Evolutionary conservation across 2,329 filamentous ascomycete species (phyloP).

Genomic region (Ilyonectria robusta): DNA sequence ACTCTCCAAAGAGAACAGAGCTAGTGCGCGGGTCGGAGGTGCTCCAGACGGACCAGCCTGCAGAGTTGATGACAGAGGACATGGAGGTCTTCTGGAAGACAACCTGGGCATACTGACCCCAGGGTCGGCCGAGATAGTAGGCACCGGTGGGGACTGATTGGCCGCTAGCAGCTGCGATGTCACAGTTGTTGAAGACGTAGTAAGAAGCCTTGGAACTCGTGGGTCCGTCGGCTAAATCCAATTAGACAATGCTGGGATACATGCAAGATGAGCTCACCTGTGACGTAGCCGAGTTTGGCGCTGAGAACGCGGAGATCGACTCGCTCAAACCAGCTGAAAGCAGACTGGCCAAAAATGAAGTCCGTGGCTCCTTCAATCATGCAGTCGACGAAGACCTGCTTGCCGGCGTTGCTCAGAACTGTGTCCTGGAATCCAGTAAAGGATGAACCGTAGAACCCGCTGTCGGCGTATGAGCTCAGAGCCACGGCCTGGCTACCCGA

Average conservation of each 20-base stretch:
- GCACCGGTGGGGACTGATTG: slow-evolving; percentile 55
- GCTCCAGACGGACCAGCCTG: slow-evolving; percentile 73
- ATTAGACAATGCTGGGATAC: accelerated
- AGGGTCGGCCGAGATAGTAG: slow-evolving; percentile 65
- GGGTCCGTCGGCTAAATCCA: slow-evolving; percentile 56
- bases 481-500: slow-evolving; percentile 63
- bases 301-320: slow-evolving; percentile 57
- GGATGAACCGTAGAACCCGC: slow-evolving; percentile 63
- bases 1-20: slow-evolving; percentile 71
- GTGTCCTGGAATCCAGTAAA: slow-evolving; percentile 67
- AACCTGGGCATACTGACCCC: slow-evolving; percentile 62
- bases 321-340: slow-evolving; percentile 60
- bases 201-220: slow-evolving; percentile 52
- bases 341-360: slow-evolving; percentile 63
- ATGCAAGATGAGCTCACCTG: slow-evolving; percentile 51
- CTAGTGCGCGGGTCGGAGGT: slow-evolving; percentile 61
- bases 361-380: slow-evolving; percentile 65
- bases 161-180: slow-evolving; percentile 56
- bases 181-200: slow-evolving; percentile 63
- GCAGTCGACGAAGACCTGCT: slow-evolving; percentile 62
- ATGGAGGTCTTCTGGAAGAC: slow-evolving; percentile 66
- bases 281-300: slow-evolving; percentile 57
- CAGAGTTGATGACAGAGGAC: slow-evolving; percentile 69
- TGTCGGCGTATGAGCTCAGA: slow-evolving; percentile 58
- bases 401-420: slow-evolving; percentile 60